phyloP scores from a whole-genome alignment of 495 filamentous ascomycete genomes.

The Cercophora sp. region DNA sequence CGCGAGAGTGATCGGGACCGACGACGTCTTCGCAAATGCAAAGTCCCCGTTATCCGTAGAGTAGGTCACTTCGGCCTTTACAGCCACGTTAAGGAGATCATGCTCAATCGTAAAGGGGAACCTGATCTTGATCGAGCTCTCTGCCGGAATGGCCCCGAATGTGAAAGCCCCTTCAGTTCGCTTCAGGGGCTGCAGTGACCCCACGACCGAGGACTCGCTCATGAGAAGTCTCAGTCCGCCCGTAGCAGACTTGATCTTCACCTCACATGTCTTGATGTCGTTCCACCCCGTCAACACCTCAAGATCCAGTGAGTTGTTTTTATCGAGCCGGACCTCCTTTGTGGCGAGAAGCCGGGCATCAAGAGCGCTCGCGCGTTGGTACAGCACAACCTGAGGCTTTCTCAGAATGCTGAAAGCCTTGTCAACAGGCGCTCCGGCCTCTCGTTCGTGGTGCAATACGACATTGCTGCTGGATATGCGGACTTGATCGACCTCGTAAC shows the following conservation, averaged over 20 bases:
- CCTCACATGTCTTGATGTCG: conserved; percentile 58
- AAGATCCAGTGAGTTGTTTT: conserved; percentile 70
- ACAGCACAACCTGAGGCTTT: conserved; percentile 41
- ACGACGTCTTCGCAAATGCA: conserved; percentile 59
- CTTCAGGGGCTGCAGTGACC: conserved; percentile 54
- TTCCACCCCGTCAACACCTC: conserved; percentile 74
- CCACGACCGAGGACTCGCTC: conserved; percentile 58
- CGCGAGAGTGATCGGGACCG: conserved; percentile 66
- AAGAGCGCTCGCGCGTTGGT: conserved; percentile 46
- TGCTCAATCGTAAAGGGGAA: conserved; percentile 87
- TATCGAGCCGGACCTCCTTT: conserved; percentile 67
- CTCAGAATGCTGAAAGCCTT: conserved; percentile 41
- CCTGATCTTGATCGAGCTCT: conserved; percentile 52
- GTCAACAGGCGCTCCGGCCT: conserved; percentile 33
- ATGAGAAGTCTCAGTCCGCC: conserved; percentile 83
- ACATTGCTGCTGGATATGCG: conserved; percentile 66
- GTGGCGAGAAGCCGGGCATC: conserved; percentile 45
- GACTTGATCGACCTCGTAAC: conserved; percentile 71
- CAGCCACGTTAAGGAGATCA: conserved; percentile 63
- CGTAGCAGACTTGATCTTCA: conserved; percentile 76
- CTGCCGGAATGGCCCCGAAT: conserved; percentile 50
- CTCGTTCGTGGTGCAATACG: conserved; percentile 59
- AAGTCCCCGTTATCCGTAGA: conserved; percentile 70
- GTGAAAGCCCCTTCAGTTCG: conserved; percentile 62
- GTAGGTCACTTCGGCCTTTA: conserved; percentile 76